Base-by-base conservation (phyloP, 2,329 filamentous ascomycete species). In the Colletotrichum tropicicola region DNA sequence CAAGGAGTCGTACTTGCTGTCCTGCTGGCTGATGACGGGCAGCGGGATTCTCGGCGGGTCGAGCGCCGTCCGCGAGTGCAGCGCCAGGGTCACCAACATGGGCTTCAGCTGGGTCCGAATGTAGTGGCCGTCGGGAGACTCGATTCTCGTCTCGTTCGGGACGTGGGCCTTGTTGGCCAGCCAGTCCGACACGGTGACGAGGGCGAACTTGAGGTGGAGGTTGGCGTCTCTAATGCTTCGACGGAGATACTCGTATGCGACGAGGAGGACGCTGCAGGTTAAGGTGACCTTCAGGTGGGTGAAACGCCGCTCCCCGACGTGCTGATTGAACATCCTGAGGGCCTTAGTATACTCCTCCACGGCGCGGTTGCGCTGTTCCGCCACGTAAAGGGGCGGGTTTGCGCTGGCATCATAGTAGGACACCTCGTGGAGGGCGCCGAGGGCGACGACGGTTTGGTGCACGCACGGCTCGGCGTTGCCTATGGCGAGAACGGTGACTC, bases 231-330 rank as follows among this genome's bases (percentile, higher is more conserved):
- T 23, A 37, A 32, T 21, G 30, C 53, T 62, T n/a, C 45, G 30
- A 6, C 30, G 59, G 19, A 66, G 59, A 41, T 59, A 62, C 35
- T 66, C 63, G 37, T 63, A 66, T 12, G 58, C 53, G 47, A 56
- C 35, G 39, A 59, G 62, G 21, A 66, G 59, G 3, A 56, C 39
- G 17, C 32, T 23, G 44, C 63, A 66, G 5, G 60, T 55, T 13
- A 66, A 37, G 6, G 63, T 66, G 37, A 66, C 52, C 10, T 66
- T 48, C n/a, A 66, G 52, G 47, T 28, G 13, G n/a, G 35, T 59
- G 21, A n/a, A 43, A n/a, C 41, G 15, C 35, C 27, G 47, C 35
- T 39, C 47, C 12, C 21, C 25, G 27, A 52, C 13, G 28, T 59
- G 56, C 10, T 30, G 12, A 15, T 27, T 43, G 27, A 53, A 52